Percentiles rank a stretch among this genome's conserved stretches.
Evolutionary conservation across 805 yeast species (phyloP).

Genomic region (Lipomyces yamadae): DNA sequence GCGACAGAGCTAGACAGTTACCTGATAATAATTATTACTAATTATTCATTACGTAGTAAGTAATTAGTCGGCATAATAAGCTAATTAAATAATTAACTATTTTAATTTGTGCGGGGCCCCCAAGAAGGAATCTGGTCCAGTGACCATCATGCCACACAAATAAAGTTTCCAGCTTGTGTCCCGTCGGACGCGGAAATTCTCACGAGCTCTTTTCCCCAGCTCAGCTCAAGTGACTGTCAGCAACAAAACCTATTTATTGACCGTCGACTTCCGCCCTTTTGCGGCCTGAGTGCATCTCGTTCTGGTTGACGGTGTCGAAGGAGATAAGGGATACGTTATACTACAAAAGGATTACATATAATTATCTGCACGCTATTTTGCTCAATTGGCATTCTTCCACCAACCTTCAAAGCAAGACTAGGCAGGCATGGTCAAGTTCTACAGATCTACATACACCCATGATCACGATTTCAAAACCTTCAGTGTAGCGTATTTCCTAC

Average conservation of each 20-base stretch:
- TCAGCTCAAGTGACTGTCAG: neutral
- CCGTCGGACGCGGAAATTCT: neutral
- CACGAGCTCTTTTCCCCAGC: neutral
- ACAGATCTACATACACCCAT: slow-evolving; percentile 31
- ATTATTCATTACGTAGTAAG: neutral
- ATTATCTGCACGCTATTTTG: neutral
- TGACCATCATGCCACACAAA: neutral
- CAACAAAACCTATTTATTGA: neutral
- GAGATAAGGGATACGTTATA: neutral
- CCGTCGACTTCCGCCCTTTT: neutral
- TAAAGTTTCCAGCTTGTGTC: neutral
- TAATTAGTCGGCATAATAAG: too few relatives aligned
- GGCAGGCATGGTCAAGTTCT: slow-evolving; percentile 32
- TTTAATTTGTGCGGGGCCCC: neutral
- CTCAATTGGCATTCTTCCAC: neutral
- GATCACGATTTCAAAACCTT: slow-evolving; percentile 36
- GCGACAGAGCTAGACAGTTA: neutral
- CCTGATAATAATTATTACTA: neutral
- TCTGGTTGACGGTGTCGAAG: neutral
- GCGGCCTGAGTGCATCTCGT: neutral
- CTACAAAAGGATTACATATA: neutral
- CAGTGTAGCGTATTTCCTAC: slow-evolving; percentile 33
- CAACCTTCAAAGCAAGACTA: neutral
- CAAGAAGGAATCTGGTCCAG: neutral
- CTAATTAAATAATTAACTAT: too few relatives aligned